phyloP scores from a whole-genome alignment of 2,329 filamentous ascomycete genomes.

The Hypoxylon sp. region DNA sequence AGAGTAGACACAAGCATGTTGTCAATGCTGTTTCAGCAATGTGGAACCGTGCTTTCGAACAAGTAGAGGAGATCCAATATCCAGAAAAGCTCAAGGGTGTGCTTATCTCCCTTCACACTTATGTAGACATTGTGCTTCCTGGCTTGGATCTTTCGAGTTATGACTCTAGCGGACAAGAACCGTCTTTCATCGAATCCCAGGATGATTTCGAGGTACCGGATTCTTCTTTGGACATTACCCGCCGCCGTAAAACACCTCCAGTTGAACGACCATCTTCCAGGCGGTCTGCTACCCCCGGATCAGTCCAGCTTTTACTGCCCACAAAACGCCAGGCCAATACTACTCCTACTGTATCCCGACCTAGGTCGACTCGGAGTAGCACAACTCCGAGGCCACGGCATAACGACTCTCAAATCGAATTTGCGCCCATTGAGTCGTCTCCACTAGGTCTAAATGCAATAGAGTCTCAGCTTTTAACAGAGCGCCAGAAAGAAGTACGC shows the following conservation, averaged over 20 bases:
- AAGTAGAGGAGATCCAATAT: conserved; percentile 72
- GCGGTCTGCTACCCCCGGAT: conserved; percentile 54
- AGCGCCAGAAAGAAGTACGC: conserved; percentile 82
- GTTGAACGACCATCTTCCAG: conserved; percentile 45
- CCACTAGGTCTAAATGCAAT: conserved; percentile 62
- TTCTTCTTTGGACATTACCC: conserved; percentile 48
- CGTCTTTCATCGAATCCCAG: conserved; percentile 64
- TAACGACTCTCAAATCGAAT: conserved; percentile 86
- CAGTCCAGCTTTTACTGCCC: conserved; percentile 54
- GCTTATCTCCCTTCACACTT: conserved; percentile 71
- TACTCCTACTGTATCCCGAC: conserved; percentile 48
- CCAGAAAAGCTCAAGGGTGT: conserved; percentile 74
- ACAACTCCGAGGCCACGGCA: conserved; percentile 75
- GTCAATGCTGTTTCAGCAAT: conserved; percentile 65
- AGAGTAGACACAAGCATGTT: conserved; percentile 68
- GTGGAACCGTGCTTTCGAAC: conserved; percentile 81
- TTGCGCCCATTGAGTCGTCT: conserved; percentile 77
- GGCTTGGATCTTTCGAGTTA: conserved; percentile 59
- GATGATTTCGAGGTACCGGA: conserved; percentile 59
- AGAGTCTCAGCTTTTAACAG: conserved; percentile 83
- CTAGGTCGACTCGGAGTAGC: conserved; percentile 55
- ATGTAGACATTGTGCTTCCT: conserved; percentile 64
- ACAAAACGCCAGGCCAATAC: conserved; percentile 47
- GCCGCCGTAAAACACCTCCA: conserved; percentile 31
- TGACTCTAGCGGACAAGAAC: conserved; percentile 58